Percentiles rank a stretch among this genome's conserved stretches.
Evolutionary conservation across 2,329 filamentous ascomycete species (phyloP).

Genomic region (Colletotrichum somersetense): DNA sequence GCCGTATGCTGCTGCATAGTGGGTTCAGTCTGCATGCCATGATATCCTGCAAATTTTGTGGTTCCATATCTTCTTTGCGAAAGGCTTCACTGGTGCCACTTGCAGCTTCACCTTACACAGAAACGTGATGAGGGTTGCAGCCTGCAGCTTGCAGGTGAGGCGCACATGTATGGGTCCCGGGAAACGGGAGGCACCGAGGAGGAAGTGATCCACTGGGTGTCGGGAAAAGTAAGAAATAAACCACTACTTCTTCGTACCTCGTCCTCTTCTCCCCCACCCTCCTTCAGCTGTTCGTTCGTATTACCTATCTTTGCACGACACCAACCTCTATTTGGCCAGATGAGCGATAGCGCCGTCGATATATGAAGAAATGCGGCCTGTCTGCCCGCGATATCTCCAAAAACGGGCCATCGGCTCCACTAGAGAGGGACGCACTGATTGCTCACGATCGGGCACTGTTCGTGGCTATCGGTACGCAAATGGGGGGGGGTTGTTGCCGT

Average conservation of each 20-base stretch:
- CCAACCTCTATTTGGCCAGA: background rate
- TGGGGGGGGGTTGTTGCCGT: no score
- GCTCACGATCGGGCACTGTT: background rate
- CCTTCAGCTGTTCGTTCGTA: background rate
- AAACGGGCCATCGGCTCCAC: background rate
- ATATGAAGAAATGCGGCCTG: background rate
- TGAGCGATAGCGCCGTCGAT: constrained; percentile 2
- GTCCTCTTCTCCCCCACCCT: no score
- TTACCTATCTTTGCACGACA: background rate
- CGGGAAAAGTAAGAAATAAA: background rate
- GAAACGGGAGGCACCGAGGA: constrained; percentile 2
- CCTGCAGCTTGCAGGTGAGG: constrained; percentile 24
- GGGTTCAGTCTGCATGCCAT: background rate
- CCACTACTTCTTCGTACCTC: no score
- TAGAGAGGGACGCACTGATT: background rate
- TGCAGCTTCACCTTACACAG: constrained; percentile 12
- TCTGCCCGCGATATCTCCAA: background rate
- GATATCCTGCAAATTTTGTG: background rate
- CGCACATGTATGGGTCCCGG: constrained; percentile 17
- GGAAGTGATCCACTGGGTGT: background rate
- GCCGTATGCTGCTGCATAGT: background rate
- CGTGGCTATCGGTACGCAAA: no score
- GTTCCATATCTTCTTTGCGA: background rate
- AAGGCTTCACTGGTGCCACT: background rate
- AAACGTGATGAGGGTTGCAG: constrained; percentile 27